Percentiles rank a stretch among this genome's conserved stretches.
Evolutionary conservation across 169 alveolate genomes (phyloP).

Genomic region (Miamiensis avidus): DNA sequence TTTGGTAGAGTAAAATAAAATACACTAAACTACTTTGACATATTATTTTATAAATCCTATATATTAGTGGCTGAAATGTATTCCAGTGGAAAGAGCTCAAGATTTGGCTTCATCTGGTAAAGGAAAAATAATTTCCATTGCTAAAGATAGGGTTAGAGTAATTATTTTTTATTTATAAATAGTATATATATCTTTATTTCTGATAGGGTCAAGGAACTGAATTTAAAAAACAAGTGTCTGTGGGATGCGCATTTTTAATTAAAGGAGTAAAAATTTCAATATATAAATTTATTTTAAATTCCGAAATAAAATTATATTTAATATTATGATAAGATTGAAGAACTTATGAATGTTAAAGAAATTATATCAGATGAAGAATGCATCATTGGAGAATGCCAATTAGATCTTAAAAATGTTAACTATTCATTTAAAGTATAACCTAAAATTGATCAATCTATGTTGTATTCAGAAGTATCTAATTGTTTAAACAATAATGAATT

Average conservation of each 20-base stretch:
- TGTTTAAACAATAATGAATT: slow-evolving; percentile 69
- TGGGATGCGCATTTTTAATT: slow-evolving; percentile 50
- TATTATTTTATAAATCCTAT: too few species aligned
- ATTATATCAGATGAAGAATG: slow-evolving; percentile 20
- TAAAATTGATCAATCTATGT: slow-evolving; percentile 77
- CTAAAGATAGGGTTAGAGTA: slow-evolving; percentile 28
- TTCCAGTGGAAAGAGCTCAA: slow-evolving; percentile 76
- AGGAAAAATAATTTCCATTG: slow-evolving; percentile 48
- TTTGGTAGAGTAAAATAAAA: slow-evolving; percentile 40
- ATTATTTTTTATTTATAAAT: slow-evolving; percentile 24
- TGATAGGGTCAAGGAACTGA: slow-evolving; percentile 57
- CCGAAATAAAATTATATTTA: too few species aligned
- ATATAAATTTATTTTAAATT: not conserved
- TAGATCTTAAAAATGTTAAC: slow-evolving; percentile 5
- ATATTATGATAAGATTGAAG: slow-evolving; percentile 9
- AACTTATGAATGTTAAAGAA: not conserved
- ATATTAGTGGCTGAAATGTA: slow-evolving; percentile 44
- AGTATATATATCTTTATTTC: slow-evolving; percentile 5
- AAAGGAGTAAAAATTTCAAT: slow-evolving; percentile 31
- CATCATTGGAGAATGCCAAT: slow-evolving; percentile 12
- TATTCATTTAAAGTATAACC: slow-evolving; percentile 44
- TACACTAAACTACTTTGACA: too few species aligned
- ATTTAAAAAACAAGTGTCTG: slow-evolving; percentile 52
- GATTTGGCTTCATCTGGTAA: slow-evolving; percentile 59
- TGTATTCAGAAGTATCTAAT: slow-evolving; percentile 69